A percentile compares a stretch with the other conserved stretches of the same genome.
Evolutionary conservation across 1,284 basidiomycete genomes (phyloP).

Genomic region (Phellopilus nigrolimitatus): DNA sequence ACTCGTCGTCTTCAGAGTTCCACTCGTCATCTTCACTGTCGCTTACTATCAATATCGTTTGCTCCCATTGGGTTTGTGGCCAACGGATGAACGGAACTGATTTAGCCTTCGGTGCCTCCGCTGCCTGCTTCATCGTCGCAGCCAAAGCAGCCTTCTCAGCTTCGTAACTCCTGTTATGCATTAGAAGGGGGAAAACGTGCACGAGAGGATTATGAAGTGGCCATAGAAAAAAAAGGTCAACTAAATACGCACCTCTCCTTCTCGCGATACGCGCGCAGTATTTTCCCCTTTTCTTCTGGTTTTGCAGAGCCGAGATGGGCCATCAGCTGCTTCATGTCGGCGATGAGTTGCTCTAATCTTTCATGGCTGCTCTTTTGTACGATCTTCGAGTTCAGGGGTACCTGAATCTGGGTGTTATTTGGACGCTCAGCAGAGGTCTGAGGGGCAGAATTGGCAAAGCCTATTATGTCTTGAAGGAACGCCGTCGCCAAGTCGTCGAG

Average conservation of each 20-base stretch:
- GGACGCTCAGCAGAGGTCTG: neutral
- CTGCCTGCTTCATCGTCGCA: slow-evolving; percentile 1
- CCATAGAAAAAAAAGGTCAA: neutral
- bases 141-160: slow-evolving; percentile 1
- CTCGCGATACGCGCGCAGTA: slow-evolving; percentile 1
- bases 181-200: neutral
- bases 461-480: slow-evolving; percentile 8
- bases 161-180: neutral
- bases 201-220: neutral
- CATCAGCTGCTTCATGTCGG: slow-evolving; percentile 4
- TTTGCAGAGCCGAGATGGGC: neutral
- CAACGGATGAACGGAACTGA: neutral
- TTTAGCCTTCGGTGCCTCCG: neutral
- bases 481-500: slow-evolving; percentile 8
- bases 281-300: slow-evolving; percentile 6
- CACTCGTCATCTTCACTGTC: slow-evolving; percentile 11
- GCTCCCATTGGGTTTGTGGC: slow-evolving; percentile 9
- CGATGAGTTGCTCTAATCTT: slow-evolving; percentile 8
- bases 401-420: neutral
- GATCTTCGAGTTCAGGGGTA: neutral
- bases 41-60: slow-evolving; percentile 6
- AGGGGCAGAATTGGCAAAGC: neutral
- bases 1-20: neutral
- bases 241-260: slow-evolving; percentile 7
- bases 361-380: slow-evolving; percentile 2